These are phyloP conservation scores for Aquilaria malaccensis DNA, from an alignment of 345 rosid genomes.

Conservation along the genomic window DNA sequence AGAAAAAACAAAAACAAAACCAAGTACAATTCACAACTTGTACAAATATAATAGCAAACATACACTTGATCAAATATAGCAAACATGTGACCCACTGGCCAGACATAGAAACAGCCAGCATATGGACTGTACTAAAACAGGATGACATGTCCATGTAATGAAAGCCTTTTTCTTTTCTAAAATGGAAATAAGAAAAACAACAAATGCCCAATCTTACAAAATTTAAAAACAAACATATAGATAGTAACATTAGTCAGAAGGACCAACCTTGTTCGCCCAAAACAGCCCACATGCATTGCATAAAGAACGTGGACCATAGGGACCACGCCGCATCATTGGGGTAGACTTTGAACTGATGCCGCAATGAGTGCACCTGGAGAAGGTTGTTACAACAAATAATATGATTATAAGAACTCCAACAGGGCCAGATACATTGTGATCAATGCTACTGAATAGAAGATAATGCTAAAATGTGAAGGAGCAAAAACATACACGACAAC, in stretches of 20 bases:
- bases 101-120: no score
- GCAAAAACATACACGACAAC: background rate
- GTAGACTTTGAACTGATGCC: conserved; percentile 79
- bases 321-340: conserved; percentile 99
- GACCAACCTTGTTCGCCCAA: conserved; percentile 84
- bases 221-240: no score
- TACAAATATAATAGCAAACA: no score
- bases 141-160: no score
- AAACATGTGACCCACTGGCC: no score
- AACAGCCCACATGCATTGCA: conserved; percentile 99
- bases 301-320: conserved; percentile 90
- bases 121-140: no score
- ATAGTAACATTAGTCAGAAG: background rate
- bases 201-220: no score
- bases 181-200: no score
- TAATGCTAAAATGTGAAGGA: background rate
- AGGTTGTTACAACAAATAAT: background rate
- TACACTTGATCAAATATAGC: no score
- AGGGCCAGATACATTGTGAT: background rate
- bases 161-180: no score
- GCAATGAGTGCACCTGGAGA: conserved; percentile 79
- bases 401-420: background rate
- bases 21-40: no score
- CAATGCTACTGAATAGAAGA: background rate
- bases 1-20: no score